A percentile compares a stretch with the other conserved stretches of the same genome.
These are phyloP conservation scores for Parietaria judaica DNA, from an alignment of 306 rosid genomes.

Conservation along the genomic window DNA sequence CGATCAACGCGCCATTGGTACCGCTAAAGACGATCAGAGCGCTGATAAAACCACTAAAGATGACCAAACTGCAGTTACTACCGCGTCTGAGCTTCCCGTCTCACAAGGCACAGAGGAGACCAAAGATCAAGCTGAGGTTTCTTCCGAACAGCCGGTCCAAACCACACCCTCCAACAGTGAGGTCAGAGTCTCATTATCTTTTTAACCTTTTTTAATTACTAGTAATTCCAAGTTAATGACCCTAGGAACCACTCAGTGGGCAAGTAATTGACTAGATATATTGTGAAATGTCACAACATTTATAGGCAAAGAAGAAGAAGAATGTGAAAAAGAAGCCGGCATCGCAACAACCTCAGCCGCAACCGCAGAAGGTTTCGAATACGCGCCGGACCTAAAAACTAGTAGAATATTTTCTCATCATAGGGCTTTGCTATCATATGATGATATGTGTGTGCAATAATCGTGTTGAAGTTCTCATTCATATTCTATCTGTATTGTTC, in stretches of 20 bases:
- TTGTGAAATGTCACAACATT: not conserved
- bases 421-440: not conserved
- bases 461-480: too few species aligned
- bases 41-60: too few species aligned
- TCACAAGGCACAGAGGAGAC: constrained; percentile 20
- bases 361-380: constrained; percentile 12
- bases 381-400: constrained; percentile 10
- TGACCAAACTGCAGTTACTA: constrained; percentile 17
- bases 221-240: too few species aligned
- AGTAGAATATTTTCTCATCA: not conserved
- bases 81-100: constrained; percentile 26
- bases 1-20: not conserved
- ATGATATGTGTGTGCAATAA: constrained; percentile 6
- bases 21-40: not conserved
- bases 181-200: constrained; percentile 25
- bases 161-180: constrained; percentile 26
- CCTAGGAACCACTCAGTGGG: not conserved
- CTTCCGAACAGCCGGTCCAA: constrained; percentile 17
- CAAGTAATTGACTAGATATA: not conserved
- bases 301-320: constrained; percentile 14
- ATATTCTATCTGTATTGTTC: not conserved
- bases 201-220: not conserved
- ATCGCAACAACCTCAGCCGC: not conserved
- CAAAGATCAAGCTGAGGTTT: constrained; percentile 18
- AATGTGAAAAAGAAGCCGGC: constrained; percentile 8